Percentiles rank a stretch among this genome's conserved stretches.
These are phyloP conservation scores for Aspergillus sclerotialis DNA, from an alignment of 2,329 filamentous ascomycete species.

Conservation along the genomic window DNA sequence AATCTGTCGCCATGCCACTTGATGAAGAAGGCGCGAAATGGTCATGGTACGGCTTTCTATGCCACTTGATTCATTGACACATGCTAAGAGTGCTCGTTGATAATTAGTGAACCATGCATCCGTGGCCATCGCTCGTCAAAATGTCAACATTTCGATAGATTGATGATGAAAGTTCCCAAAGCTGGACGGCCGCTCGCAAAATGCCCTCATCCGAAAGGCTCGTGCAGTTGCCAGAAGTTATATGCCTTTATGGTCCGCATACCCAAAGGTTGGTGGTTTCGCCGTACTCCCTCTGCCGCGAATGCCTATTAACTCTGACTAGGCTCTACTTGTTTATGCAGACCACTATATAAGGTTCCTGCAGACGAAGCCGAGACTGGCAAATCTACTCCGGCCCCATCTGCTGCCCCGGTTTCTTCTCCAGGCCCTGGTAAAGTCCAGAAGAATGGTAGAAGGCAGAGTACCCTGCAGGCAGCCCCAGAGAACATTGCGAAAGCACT, in stretches of 20 bases:
- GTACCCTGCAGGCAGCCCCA: conserved; percentile 25
- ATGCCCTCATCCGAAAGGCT: conserved; percentile 39
- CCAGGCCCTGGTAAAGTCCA: conserved; percentile 27
- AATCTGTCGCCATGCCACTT: conserved; percentile 32
- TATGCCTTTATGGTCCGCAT: conserved; percentile 41
- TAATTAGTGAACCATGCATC: conserved; percentile 39
- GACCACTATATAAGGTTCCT: conserved; percentile 35
- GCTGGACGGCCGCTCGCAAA: conserved; percentile 42
- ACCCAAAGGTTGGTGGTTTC: conserved; percentile 30
- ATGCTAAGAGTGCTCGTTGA: conserved; percentile 4
- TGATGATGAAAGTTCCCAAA: conserved; percentile 45
- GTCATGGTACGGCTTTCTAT: conserved; percentile 34
- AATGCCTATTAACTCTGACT: background rate
- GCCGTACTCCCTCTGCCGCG: background rate
- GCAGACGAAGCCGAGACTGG: conserved; percentile 15
- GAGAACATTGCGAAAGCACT: conserved; percentile 30
- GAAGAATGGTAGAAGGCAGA: conserved; percentile 26
- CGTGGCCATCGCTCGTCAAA: conserved; percentile 44
- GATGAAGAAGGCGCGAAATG: conserved; percentile 40
- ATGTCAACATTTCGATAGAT: conserved; percentile 42
- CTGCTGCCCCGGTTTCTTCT: conserved; percentile 15
- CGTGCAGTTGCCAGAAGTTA: conserved; percentile 35
- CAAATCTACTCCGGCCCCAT: conserved; percentile 9
- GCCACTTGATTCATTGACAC: background rate
- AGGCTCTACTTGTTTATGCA: conserved; percentile 36